Conservation (phyloP, 805 yeast species). For the Kurtzmaniella cleridarum region DNA sequence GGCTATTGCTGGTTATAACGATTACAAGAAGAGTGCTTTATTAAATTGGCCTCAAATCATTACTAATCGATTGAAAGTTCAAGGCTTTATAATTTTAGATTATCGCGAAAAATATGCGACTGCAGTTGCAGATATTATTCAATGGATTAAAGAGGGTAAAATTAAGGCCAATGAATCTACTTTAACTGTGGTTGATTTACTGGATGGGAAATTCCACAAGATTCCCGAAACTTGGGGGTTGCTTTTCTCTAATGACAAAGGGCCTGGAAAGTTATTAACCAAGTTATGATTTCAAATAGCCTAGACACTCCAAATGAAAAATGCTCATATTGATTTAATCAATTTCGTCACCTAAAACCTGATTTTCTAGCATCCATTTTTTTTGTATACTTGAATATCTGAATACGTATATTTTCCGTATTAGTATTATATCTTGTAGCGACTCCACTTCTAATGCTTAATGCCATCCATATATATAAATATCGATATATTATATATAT, state of each 20-base stretch:
- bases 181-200: slow-evolving; percentile 35
- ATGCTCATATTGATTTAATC: no score
- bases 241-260: slow-evolving; percentile 37
- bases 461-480: no score
- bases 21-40: slow-evolving; percentile 28
- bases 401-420: no score
- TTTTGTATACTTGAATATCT: no score
- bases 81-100: slow-evolving; percentile 52
- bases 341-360: no score
- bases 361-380: no score
- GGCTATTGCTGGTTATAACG: slow-evolving; percentile 55
- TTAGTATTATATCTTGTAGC: no score
- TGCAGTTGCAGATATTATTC: slow-evolving; percentile 30
- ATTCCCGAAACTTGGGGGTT: slow-evolving; percentile 45
- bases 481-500: no score
- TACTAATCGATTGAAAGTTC: slow-evolving; percentile 44
- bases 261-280: slow-evolving; percentile 44
- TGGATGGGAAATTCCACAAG: slow-evolving; percentile 29
- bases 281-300: slow-evolving; percentile 15
- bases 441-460: no score
- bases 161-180: slow-evolving; percentile 28
- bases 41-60: slow-evolving; percentile 40
- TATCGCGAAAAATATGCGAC: slow-evolving; percentile 29
- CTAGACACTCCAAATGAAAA: no score
- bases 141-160: slow-evolving; percentile 36